Evolutionary conservation across 768 basidiomycete genomes (phyloP).

Genomic region (Cystobasidium tubakii): DNA sequence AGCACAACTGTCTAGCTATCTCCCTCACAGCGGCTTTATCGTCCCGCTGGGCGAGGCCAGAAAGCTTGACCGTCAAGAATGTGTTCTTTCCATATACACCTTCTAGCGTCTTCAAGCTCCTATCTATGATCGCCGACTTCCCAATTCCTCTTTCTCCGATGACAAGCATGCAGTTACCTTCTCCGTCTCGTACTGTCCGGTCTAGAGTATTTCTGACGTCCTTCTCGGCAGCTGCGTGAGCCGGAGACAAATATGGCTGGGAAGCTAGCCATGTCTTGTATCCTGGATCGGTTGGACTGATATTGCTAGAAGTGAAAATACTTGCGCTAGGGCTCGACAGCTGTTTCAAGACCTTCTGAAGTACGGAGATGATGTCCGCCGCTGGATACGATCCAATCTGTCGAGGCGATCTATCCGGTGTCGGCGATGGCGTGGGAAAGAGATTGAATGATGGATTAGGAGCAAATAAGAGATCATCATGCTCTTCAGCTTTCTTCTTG

Average conservation of each 20-base stretch:
- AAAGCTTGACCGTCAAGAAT: constrained; percentile 65
- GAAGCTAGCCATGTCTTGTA: constrained; percentile 24
- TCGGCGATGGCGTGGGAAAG: constrained; percentile 10
- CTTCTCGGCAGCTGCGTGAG: constrained; percentile 39
- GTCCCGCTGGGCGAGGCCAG: constrained; percentile 75
- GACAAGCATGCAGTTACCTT: constrained; percentile 45
- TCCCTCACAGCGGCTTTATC: constrained; percentile 88
- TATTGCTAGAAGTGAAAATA: background rate
- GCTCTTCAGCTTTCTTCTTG: background rate
- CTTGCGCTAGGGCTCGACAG: background rate
- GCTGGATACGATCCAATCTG: background rate
- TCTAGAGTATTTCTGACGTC: constrained; percentile 41
- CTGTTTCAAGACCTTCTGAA: background rate
- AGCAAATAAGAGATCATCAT: background rate
- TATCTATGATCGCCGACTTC: constrained; percentile 44
- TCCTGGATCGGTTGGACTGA: background rate
- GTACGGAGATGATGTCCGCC: background rate
- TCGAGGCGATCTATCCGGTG: constrained; percentile 10
- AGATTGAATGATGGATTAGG: background rate
- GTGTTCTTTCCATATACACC: constrained; percentile 31
- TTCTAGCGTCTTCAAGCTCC: constrained; percentile 38
- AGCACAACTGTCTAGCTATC: constrained; percentile 74
- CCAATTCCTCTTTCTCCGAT: constrained; percentile 45
- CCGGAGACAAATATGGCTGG: constrained; percentile 10
- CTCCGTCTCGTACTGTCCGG: constrained; percentile 42